Conservation (phyloP, 2,329 filamentous ascomycete species). For the Hansfordia pulvinata region DNA sequence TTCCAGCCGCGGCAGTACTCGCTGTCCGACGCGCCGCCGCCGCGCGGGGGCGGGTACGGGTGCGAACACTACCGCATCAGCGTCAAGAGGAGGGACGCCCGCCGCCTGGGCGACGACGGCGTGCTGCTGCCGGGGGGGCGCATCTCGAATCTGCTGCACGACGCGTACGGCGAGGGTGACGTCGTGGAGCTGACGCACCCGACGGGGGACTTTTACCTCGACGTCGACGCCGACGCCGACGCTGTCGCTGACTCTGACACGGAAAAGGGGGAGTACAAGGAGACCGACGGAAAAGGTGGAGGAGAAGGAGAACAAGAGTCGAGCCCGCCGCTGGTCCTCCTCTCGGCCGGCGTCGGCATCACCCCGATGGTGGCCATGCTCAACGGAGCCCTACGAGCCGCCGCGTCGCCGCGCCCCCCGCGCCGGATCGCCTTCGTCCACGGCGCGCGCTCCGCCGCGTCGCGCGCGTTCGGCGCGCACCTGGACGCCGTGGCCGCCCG, state of each 20-base stretch:
- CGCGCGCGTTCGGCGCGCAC: constrained; percentile 40
- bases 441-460: constrained; percentile 33
- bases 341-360: constrained; percentile 56
- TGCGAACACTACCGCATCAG: constrained; percentile 55
- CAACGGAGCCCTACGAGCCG: constrained; percentile 29
- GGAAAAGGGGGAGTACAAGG: neutral
- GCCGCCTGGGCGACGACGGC: too few species aligned
- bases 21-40: constrained; percentile 49
- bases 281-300: neutral
- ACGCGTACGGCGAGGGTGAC: constrained; percentile 32
- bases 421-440: constrained; percentile 51
- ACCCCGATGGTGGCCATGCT: constrained; percentile 55
- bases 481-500: constrained; percentile 27
- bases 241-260: constrained; percentile 16
- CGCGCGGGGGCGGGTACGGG: too few species aligned
- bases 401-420: constrained; percentile 13
- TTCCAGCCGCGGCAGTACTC: constrained; percentile 65
- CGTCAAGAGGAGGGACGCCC: constrained; percentile 61
- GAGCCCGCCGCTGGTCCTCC: constrained; percentile 49
- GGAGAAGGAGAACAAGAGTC: neutral
- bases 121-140: constrained; percentile 25
- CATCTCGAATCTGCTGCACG: constrained; percentile 39
- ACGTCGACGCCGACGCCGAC: constrained; percentile 25
- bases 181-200: constrained; percentile 41
- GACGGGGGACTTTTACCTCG: constrained; percentile 48